Evolutionary conservation across 805 yeast species (phyloP), one percentile per base, ranked within the genome.

Genomic region (Wickerhamiella parazyma): DNA sequence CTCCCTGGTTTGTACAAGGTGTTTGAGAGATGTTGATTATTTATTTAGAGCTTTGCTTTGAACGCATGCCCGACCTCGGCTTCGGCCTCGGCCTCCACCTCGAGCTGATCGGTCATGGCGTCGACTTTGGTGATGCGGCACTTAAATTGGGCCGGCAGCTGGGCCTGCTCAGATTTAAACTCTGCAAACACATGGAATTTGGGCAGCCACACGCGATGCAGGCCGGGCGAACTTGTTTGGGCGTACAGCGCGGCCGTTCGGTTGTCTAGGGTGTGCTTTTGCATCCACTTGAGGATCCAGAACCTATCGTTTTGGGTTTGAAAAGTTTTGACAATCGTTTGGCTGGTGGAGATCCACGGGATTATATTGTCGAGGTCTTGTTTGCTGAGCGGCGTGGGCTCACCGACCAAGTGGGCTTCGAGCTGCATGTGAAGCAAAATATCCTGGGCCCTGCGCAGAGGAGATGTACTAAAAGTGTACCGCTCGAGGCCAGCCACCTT

Each of bases 1-100:
- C 61, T 91, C 24, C 97, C 97, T 1, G 94, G 94, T 0, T 65
- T 91, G 45, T 91, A 91, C 61, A 74, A 70, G 54, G 94, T 93
- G 4, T 91, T 91, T 66, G 98, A 91, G 64, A 69, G 98, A 57
- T 91, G 98, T 39, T 62, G 34, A 18, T 46, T 29, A 46, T 35
- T 17, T 17, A 44, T 42, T 38, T 26, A 39, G 24, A 37, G 33
- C 33, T 37, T 37, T 6, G 14, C 10, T 3, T 28, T 16, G 16
- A 16, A 16, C 3, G 31, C 16, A 14, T 28, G 16, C 16, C 12
- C 31, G 16, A 28, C 31, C 7, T 28, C 14, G 8, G n/a, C n/a
- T n/a, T n/a, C n/a, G n/a, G n/a, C n/a, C n/a, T n/a, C n/a, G n/a
- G n/a, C 31, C 16, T 28, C 31, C 31, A 28, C 31, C 7, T 28